Base-by-base conservation (phyloP, 768 basidiomycete genomes). In the Mycena chlorophos region DNA sequence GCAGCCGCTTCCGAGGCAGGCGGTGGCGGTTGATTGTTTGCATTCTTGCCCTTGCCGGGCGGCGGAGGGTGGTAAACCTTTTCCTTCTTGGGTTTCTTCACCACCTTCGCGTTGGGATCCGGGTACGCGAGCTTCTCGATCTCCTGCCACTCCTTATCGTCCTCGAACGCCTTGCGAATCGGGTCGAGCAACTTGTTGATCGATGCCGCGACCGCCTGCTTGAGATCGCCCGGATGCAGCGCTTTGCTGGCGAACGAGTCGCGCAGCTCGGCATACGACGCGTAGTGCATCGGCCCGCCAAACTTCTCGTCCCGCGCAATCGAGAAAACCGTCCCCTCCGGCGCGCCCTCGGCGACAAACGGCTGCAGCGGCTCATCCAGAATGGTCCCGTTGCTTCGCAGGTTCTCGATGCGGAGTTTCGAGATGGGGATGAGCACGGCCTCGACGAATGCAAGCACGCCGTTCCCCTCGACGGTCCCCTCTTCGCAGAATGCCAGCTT, bases 401-500 rank as follows among this genome's bases (percentile, higher is more conserved):
- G 79, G 53, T 62, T 57, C 39, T 90, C 88, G 29, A 87, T 66
- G 17, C 89, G 82, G 30, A 97, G 75, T 64, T 89, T 76, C 66
- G 84, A 87, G 63, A 96, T 85, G 28, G 94, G 94, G 63, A 97
- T 90, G 56, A 95, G 70, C n/a, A 96, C 94, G 14, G 89, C 86
- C 62, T 88, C 75, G 57, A 87, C 81, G 75, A 98, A 98, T 2
- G 90, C 77, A 4, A 97, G 81, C 0, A 98, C 75, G 25, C 93
- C 96, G 70, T 99, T 99, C 23, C 90, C 93, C 42, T 84, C 80
- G 49, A 85, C 75, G 66, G 90, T 94, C 16, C 94, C 95, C 64
- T 95, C 93, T 64, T 96, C 94, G 70, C 95, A 98, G 69, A 96
- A 94, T 1, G 97, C 95, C 22, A 78, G 77, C 71, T 90, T 93